These are phyloP conservation scores for Carex sylvatica DNA, from an alignment of 202 grass and related monocot genomes.

Conservation along the genomic window DNA sequence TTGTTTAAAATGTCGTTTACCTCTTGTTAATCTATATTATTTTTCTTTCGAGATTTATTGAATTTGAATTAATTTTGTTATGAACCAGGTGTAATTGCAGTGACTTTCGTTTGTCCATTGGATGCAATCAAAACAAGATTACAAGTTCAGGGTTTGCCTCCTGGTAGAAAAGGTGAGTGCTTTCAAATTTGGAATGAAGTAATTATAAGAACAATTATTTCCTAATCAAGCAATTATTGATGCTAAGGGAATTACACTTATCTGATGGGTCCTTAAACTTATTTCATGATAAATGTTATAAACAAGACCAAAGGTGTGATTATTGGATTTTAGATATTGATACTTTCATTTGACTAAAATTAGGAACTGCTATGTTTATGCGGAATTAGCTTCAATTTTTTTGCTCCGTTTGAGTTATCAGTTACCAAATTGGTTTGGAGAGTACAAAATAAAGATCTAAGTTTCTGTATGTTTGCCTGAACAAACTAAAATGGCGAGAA, in stretches of 20 bases:
- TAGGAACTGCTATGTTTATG: background rate
- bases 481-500: background rate
- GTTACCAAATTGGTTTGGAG: background rate
- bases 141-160: constrained; percentile 76
- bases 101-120: constrained; percentile 89
- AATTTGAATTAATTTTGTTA: constrained; percentile 22
- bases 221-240: background rate
- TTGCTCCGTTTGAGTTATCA: background rate
- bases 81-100: constrained; percentile 62
- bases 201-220: background rate
- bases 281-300: background rate
- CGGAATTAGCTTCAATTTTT: background rate
- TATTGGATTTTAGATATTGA: background rate
- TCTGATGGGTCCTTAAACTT: background rate
- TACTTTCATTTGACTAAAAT: background rate
- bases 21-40: background rate
- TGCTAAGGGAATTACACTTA: no score
- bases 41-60: background rate
- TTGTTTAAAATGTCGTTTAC: background rate
- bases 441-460: background rate
- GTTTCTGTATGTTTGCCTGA: background rate
- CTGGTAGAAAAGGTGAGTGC: constrained; percentile 44
- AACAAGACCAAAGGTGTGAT: background rate
- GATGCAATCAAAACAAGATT: constrained; percentile 98
- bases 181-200: constrained; percentile 24